Percentiles rank a stretch among this genome's conserved stretches.
These are phyloP conservation scores for Bidens hawaiensis DNA, from an alignment of 140 eudicot species.

Conservation along the genomic window DNA sequence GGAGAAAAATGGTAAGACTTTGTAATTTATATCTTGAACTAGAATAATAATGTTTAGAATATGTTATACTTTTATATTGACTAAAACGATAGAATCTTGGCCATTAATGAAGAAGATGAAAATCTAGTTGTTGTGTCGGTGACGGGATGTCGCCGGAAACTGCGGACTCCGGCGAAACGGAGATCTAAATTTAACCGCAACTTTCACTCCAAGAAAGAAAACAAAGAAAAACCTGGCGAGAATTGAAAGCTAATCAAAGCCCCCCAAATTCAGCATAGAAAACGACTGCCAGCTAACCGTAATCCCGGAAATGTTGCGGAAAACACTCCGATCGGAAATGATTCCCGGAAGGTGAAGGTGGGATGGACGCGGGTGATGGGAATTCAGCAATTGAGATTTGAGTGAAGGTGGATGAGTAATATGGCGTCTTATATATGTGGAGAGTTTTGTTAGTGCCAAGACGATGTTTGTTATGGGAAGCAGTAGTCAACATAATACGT, in stretches of 20 bases:
- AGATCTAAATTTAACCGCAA: slow-evolving; percentile 5
- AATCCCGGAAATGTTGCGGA: too few relatives aligned
- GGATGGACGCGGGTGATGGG: too few relatives aligned
- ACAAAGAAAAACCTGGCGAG: slow-evolving; percentile 1
- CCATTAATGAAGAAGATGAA: too few relatives aligned
- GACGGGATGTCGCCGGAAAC: too few relatives aligned
- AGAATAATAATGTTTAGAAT: not conserved
- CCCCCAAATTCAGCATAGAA: slow-evolving; percentile 17
- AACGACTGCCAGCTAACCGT: too few relatives aligned
- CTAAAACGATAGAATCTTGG: slow-evolving; percentile 12
- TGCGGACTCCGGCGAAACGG: slow-evolving; percentile 23
- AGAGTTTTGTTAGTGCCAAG: slow-evolving; percentile 24
- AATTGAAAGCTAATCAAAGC: slow-evolving; percentile 38
- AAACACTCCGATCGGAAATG: too few relatives aligned
- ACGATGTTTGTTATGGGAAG: slow-evolving; percentile 25
- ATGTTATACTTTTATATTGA: slow-evolving; percentile 12
- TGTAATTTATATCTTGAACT: not conserved
- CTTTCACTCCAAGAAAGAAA: slow-evolving; percentile 33
- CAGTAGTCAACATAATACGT: slow-evolving; percentile 13
- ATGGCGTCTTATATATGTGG: slow-evolving; percentile 16
- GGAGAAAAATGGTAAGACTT: slow-evolving; percentile 23
- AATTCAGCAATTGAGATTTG: not conserved
- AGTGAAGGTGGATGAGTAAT: too few relatives aligned
- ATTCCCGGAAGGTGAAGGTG: too few relatives aligned
- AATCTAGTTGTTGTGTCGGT: too few relatives aligned